Evolutionary conservation across 2,329 filamentous ascomycete genomes (phyloP), one percentile per base, ranked within the genome.

Genomic region (Ampelomyces quisqualis): DNA sequence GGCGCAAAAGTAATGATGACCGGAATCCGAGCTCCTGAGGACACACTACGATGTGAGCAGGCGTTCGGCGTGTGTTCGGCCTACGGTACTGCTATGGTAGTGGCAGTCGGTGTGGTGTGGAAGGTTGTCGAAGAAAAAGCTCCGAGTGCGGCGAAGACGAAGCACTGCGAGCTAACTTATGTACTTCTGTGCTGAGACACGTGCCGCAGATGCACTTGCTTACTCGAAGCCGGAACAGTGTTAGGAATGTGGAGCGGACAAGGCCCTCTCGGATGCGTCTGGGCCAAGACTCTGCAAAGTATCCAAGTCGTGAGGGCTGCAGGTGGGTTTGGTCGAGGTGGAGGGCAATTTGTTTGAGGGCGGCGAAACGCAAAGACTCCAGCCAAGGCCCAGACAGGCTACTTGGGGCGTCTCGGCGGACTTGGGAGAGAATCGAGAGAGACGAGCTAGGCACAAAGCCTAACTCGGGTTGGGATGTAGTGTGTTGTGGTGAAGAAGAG

Each of bases 261-360:
- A n/a, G n/a, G 4, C 19, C 39, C 32, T 36, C 19, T 36, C 31
- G 40, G n/a, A 33, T 14, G 34, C 43, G 48, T 51, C 36, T 46
- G 43, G 20, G 44, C 49, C 43, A 46, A 48, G 44, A 26, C 8
- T 15, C 33, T 32, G 30, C 41, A 43, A 29, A 39, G 37, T 32
- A 40, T 31, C 34, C 37, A 28, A 38, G 30, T 30, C 34, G 36
- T 18, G 41, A 29, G 35, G 30, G n/a, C n/a, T 30, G 32, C 23
- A 21, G 40, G 32, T 27, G 33, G 35, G 41, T 22, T 35, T 27
- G 34, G 29, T 19, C 27, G 26, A 10, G 15, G 38, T 53, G 45
- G 46, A 43, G 46, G 41, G 45, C 39, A 47, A 57, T 52, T 51
- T 54, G 55, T 55, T 51, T 53, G 45, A 49, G 48, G 47, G 49